Evolutionary conservation across 805 yeast species (phyloP).

Genomic region (Candida ascalaphidarum): DNA sequence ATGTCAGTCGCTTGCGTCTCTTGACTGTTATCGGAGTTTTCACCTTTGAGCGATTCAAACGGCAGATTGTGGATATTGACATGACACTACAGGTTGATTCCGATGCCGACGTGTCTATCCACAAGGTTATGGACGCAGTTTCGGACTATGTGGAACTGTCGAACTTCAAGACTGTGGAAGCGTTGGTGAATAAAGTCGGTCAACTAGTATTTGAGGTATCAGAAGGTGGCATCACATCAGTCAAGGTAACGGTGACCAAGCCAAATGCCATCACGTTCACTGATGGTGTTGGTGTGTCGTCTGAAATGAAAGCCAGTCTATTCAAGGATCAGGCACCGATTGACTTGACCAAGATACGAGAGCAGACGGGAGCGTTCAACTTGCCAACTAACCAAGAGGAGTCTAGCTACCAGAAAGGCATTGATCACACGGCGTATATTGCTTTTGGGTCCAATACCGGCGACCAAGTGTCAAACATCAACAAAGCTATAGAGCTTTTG

Average conservation of each 20-base stretch:
- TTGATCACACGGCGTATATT: slow-evolving; percentile 53
- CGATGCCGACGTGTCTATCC: slow-evolving; percentile 28
- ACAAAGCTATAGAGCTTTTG: slow-evolving; percentile 43
- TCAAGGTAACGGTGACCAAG: slow-evolving; percentile 62
- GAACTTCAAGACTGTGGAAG: slow-evolving; percentile 88
- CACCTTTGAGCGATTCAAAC: slow-evolving; percentile 76
- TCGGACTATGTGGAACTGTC: slow-evolving; percentile 63
- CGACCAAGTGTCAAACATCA: slow-evolving; percentile 54
- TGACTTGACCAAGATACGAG: slow-evolving; percentile 3
- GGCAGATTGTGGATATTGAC: slow-evolving; percentile 69
- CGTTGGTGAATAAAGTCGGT: slow-evolving; percentile 69
- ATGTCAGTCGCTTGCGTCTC: slow-evolving; percentile 45
- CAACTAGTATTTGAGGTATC: slow-evolving; percentile 42
- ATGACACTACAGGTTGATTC: slow-evolving; percentile 20
- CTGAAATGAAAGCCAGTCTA: slow-evolving; percentile 39
- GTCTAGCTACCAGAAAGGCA: slow-evolving; percentile 1
- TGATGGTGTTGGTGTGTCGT: slow-evolving; percentile 83
- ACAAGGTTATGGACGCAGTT: slow-evolving; percentile 38
- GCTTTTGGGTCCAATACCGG: slow-evolving; percentile 93
- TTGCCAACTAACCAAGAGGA: slow-evolving; percentile 20
- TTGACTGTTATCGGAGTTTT: slow-evolving; percentile 88
- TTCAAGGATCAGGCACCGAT: slow-evolving; percentile 20
- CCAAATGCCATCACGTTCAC: slow-evolving; percentile 85
- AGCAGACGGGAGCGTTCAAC: too few species aligned
- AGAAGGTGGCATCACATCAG: slow-evolving; percentile 21